Percentiles rank a stretch among this genome's conserved stretches.
These are phyloP conservation scores for Corrigiola litoralis DNA, from an alignment of 179 eudicot genomes.

Conservation along the genomic window DNA sequence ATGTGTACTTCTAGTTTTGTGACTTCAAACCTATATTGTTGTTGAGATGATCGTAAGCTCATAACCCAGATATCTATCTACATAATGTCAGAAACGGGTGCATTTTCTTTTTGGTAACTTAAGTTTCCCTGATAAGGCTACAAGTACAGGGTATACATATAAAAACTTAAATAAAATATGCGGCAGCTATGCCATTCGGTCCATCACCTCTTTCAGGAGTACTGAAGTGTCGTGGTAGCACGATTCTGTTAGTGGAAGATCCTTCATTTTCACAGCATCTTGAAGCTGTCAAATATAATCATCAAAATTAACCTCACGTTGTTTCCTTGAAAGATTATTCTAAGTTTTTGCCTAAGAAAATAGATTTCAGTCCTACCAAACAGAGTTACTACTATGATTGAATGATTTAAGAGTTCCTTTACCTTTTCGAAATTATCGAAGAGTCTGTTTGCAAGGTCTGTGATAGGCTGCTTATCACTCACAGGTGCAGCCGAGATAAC, in stretches of 20 bases:
- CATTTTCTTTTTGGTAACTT: too few species aligned
- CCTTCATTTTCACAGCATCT: constrained; percentile 56
- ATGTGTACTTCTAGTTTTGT: not conserved
- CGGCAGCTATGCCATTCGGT: constrained; percentile 31
- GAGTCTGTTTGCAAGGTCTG: constrained; percentile 67
- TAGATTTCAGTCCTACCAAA: constrained; percentile 1
- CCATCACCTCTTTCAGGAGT: constrained; percentile 76
- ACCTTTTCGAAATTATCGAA: constrained; percentile 79
- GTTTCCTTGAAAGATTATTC: not conserved
- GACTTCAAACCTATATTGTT: not conserved
- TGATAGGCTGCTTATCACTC: constrained; percentile 59
- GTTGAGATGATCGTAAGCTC: not conserved
- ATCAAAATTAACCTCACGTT: not conserved
- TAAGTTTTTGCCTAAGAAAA: not conserved
- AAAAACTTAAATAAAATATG: not conserved
- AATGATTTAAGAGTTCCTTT: not conserved
- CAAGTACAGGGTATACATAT: too few species aligned
- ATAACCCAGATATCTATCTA: not conserved
- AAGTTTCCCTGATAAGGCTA: too few species aligned
- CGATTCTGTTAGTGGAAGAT: constrained; percentile 43
- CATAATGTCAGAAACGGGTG: too few species aligned
- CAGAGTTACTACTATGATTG: not conserved
- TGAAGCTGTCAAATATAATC: constrained; percentile 44
- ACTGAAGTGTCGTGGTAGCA: constrained; percentile 51
- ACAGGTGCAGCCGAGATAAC: constrained; percentile 61